Evolutionary conservation across 1,284 basidiomycete species (phyloP).

Genomic region (Ustilago tritici): DNA sequence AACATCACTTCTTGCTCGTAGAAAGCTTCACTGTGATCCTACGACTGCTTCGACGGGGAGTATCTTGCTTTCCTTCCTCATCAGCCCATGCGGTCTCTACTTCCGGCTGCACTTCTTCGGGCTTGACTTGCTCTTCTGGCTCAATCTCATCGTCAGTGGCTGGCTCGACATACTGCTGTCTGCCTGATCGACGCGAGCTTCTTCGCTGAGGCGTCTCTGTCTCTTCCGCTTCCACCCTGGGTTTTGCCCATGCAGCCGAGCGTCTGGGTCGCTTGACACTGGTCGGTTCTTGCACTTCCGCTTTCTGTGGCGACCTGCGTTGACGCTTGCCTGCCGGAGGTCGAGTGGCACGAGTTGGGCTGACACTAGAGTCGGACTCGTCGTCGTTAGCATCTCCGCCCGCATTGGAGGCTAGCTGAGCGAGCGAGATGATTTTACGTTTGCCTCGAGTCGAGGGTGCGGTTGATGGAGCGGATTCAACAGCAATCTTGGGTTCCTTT

Average conservation of each 20-base stretch:
- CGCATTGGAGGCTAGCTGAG: slow-evolving; percentile 36
- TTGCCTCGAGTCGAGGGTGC: slow-evolving; percentile 27
- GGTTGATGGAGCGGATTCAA: neutral
- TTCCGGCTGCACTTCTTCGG: neutral
- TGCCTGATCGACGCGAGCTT: slow-evolving; percentile 11
- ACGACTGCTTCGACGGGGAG: slow-evolving; percentile 16
- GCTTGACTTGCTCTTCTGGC: neutral
- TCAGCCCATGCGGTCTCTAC: neutral
- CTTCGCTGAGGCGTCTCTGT: slow-evolving; percentile 8
- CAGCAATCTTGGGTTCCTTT: neutral
- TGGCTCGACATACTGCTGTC: slow-evolving; percentile 15
- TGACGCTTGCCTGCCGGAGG: slow-evolving; percentile 15
- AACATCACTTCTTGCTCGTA: slow-evolving; percentile 6
- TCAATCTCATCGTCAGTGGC: slow-evolving; percentile 17
- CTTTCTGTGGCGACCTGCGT: neutral
- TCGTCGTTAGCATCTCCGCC: slow-evolving; percentile 8
- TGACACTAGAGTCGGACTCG: slow-evolving; percentile 9
- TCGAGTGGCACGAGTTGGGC: neutral
- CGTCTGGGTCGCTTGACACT: slow-evolving; percentile 14
- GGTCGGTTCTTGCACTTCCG: neutral
- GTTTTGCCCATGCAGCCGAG: neutral
- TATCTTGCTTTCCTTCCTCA: neutral
- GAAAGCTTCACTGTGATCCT: slow-evolving; percentile 29
- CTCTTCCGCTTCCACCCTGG: neutral
- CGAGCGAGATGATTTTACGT: slow-evolving; percentile 48